These are phyloP conservation scores for Viola odorata DNA, from an alignment of 345 rosid genomes.

Conservation along the genomic window DNA sequence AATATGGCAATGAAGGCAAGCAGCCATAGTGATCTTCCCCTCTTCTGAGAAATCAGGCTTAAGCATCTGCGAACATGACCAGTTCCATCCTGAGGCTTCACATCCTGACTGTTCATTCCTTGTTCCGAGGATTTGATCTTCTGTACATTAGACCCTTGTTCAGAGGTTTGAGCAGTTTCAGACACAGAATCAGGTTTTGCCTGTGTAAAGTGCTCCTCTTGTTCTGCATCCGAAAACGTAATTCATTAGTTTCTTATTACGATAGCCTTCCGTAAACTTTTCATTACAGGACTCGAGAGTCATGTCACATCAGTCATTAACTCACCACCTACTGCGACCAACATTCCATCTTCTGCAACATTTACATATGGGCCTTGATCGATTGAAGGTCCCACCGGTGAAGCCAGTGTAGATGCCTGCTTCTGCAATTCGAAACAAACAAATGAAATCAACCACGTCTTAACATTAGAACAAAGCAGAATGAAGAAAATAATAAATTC, in stretches of 20 bases:
- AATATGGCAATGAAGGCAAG: slow-evolving; percentile 52
- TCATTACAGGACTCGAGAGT: no score
- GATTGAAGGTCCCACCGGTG: slow-evolving; percentile 18
- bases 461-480: background rate
- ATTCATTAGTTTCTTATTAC: background rate
- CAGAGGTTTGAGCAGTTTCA: slow-evolving; percentile 15
- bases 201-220: slow-evolving; percentile 17
- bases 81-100: slow-evolving; percentile 17
- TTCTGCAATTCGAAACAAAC: slow-evolving; percentile 14
- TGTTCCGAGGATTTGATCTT: slow-evolving; percentile 17
- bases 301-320: no score
- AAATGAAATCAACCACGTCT: background rate
- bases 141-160: slow-evolving; percentile 15
- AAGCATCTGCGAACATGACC: slow-evolving; percentile 34
- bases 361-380: slow-evolving; percentile 38
- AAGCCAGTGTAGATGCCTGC: slow-evolving; percentile 10
- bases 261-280: no score
- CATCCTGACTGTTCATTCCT: slow-evolving; percentile 13
- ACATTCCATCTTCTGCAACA: slow-evolving; percentile 35
- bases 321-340: slow-evolving; percentile 23
- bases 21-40: slow-evolving; percentile 42
- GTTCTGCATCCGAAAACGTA: slow-evolving; percentile 14
- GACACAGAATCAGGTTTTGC: slow-evolving; percentile 16
- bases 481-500: no score
- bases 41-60: slow-evolving; percentile 33